Evolutionary conservation across 805 yeast species (phyloP), one percentile per base, ranked within the genome.

Genomic region (Monosporozyma yasuniensis): DNA sequence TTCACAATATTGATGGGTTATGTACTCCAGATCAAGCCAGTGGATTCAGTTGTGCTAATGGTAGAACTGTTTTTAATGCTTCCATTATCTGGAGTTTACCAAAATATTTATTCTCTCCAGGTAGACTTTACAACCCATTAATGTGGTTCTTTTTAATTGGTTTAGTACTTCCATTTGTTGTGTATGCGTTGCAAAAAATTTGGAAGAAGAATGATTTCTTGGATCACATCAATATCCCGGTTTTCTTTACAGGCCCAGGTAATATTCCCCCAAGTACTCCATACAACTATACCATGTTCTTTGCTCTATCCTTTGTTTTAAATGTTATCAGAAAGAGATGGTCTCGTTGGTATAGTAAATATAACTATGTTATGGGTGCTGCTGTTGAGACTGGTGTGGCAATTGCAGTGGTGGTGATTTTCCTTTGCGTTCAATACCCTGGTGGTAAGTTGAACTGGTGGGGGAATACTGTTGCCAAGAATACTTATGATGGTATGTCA

Each of bases 211-310:
- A 54, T 44, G 58, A 54, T 22, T 73, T 53, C 49, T 50, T 62
- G 37, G 66, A 67, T 23, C 69, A 72, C 52, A 70, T 78, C 52
- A 78, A 77, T 50, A 77, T 82, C 2, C 87, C 89, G 0, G 81
- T 83, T 10, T 81, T 87, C 48, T 75, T 85, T 57, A 70, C 75
- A 18, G 75, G 79, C 6, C 66, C 77, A n/a, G 82, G 81, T 43
- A 72, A 73, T 56, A 78, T 83, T 57, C 90, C 91, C 14, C 90
- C 91, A 41, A 83, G 86, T 37, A 81, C 88, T 4, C 80, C 85
- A 27, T 82, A 81, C 63, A 81, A 80, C 62, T 81, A 80, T 64
- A 75, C 81, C 1, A 73, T 78, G 22, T 80, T 79, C 35, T 70
- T 79, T 46, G 64, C 68, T 2, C 56, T 75, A 49, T 74, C 80